phyloP scores from a whole-genome alignment of 1,284 basidiomycete genomes.

The Melampsora larici-populina region DNA sequence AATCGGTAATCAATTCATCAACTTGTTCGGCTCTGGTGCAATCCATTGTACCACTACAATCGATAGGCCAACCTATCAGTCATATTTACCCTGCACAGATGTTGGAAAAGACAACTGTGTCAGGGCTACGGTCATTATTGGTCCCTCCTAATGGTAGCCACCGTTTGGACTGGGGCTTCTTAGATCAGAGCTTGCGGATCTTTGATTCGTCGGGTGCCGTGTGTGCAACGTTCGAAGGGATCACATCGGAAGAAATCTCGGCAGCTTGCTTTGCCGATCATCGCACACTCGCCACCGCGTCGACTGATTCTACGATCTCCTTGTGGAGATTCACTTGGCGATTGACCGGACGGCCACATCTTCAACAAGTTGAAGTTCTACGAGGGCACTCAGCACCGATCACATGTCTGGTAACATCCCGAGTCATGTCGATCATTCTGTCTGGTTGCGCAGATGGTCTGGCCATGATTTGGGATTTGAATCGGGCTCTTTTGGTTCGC shows the following conservation, averaged over 20 bases:
- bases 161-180: constrained; percentile 64
- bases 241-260: constrained; percentile 35
- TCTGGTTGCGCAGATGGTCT: constrained; percentile 81
- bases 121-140: constrained; percentile 34
- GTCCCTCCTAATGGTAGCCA: constrained; percentile 35
- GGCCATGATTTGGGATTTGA: constrained; percentile 85
- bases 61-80: constrained; percentile 28
- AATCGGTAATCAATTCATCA: constrained; percentile 36
- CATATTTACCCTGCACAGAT: constrained; percentile 28
- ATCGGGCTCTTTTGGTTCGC: constrained; percentile 57
- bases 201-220: constrained; percentile 64
- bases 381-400: constrained; percentile 65
- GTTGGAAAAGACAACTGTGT: constrained; percentile 33
- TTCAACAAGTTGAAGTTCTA: constrained; percentile 60
- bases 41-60: constrained; percentile 43
- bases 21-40: constrained; percentile 42
- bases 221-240: constrained; percentile 44
- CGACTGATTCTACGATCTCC: constrained; percentile 41
- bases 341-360: constrained; percentile 26
- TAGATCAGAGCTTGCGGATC: constrained; percentile 61
- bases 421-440: constrained; percentile 76
- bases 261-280: constrained; percentile 41
- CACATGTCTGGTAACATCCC: constrained; percentile 68
- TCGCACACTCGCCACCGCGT: constrained; percentile 41
- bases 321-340: constrained; percentile 42